Conservation (phyloP, 2,329 filamentous ascomycete species). For the Neofusicoccum sp. region DNA sequence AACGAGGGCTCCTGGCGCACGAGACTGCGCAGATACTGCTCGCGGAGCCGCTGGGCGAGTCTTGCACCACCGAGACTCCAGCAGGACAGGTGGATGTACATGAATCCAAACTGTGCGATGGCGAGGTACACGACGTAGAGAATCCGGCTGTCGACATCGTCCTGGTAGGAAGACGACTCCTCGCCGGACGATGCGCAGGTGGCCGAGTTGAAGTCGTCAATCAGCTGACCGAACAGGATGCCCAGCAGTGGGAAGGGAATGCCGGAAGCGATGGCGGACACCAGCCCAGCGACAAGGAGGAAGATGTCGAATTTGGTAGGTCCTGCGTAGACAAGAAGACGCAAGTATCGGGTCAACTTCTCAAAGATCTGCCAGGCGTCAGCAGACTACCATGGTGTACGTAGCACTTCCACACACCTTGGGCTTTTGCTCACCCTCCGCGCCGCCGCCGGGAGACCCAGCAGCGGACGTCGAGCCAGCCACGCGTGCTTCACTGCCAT, state of each 20-base stretch:
- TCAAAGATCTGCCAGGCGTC: slow-evolving; percentile 24
- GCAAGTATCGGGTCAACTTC: slow-evolving; percentile 32
- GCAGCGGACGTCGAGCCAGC: not conserved
- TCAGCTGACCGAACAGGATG: slow-evolving; percentile 65
- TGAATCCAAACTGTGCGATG: slow-evolving; percentile 63
- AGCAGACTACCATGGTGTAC: not conserved
- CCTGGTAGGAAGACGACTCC: slow-evolving; percentile 40
- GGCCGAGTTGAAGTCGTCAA: slow-evolving; percentile 62
- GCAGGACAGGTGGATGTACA: slow-evolving; percentile 65
- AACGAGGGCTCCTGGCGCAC: slow-evolving; percentile 65
- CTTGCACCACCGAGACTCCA: slow-evolving; percentile 68
- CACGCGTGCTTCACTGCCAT: not conserved
- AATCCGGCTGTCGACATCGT: slow-evolving; percentile 59
- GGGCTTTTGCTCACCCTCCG: not conserved
- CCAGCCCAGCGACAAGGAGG: slow-evolving; percentile 35
- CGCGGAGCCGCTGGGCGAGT: slow-evolving; percentile 64
- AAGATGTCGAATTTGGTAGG: not conserved
- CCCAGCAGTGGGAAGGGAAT: slow-evolving; percentile 66
- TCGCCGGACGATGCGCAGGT: slow-evolving; percentile 50
- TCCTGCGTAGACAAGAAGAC: not conserved
- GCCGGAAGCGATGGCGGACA: slow-evolving; percentile 60
- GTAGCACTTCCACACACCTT: not conserved
- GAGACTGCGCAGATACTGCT: slow-evolving; percentile 61
- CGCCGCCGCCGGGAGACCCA: not conserved
- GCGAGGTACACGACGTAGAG: slow-evolving; percentile 65